Conservation (phyloP, 257 asterid species). For the Ocimum tenuiflorum region DNA sequence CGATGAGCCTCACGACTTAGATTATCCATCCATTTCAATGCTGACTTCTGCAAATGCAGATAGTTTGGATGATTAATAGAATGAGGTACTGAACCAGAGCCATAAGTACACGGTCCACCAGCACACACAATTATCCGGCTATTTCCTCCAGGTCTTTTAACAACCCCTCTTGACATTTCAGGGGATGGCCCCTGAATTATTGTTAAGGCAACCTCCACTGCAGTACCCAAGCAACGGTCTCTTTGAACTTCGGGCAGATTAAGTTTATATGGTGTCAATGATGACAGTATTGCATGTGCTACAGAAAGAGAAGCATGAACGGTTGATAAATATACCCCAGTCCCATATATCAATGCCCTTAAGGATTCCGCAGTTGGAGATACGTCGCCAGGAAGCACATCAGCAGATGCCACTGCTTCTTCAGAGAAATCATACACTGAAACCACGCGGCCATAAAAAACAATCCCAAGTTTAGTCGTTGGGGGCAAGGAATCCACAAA, state of each 20-base stretch:
- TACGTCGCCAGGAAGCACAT: conserved; percentile 71
- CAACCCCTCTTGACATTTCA: conserved; percentile 77
- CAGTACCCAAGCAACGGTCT: conserved; percentile 91
- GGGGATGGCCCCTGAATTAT: conserved; percentile 87
- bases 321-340: conserved; percentile 79
- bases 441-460: conserved; percentile 74
- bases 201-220: conserved; percentile 86
- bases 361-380: conserved; percentile 72
- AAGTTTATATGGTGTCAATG: conserved; percentile 60
- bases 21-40: conserved; percentile 77
- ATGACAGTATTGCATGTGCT: conserved; percentile 79
- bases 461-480: conserved; percentile 74
- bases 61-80: conserved; percentile 79
- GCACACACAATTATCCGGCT: conserved; percentile 88
- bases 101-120: conserved; percentile 85
- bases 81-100: conserved; percentile 90
- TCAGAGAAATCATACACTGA: conserved; percentile 91
- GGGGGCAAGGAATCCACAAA: conserved; percentile 86
- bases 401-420: conserved; percentile 80
- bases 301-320: conserved; percentile 83
- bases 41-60: conserved; percentile 67
- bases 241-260: conserved; percentile 73
- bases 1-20: conserved; percentile 69
- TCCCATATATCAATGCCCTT: conserved; percentile 79
- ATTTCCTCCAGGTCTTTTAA: conserved; percentile 82